phyloP scores from a whole-genome alignment of 768 basidiomycete genomes.

The Leccinum truebloodii region DNA sequence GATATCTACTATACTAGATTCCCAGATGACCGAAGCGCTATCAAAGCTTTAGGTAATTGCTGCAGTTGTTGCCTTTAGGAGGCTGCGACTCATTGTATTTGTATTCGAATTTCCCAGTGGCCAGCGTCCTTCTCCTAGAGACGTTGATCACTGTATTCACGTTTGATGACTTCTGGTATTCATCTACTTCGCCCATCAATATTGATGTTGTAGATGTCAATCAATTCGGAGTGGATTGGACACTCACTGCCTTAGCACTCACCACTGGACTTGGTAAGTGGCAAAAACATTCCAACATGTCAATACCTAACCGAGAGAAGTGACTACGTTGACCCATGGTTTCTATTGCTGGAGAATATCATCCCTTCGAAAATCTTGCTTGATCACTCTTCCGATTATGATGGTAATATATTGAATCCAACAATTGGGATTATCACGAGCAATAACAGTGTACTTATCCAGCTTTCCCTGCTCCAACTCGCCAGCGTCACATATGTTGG shows the following conservation, averaged over 20 bases:
- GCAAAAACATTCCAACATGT: background rate
- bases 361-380: background rate
- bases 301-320: background rate
- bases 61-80: background rate
- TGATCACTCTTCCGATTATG: constrained; percentile 13
- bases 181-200: background rate
- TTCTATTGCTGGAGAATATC: constrained; percentile 28
- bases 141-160: constrained; percentile 10
- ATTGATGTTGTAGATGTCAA: background rate
- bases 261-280: constrained; percentile 24
- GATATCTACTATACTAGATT: constrained; percentile 1
- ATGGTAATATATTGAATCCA: constrained; percentile 9
- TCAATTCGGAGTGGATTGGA: background rate
- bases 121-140: constrained; percentile 17
- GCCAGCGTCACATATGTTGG: constrained; percentile 15
- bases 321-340: constrained; percentile 10
- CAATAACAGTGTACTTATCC: background rate
- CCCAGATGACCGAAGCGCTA: background rate
- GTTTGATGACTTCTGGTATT: constrained; percentile 17
- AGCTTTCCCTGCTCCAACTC: constrained; percentile 28
- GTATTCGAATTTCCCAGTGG: constrained; percentile 17
- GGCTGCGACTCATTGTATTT: background rate
- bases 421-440: background rate
- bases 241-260: background rate
- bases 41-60: background rate